Base-by-base conservation (phyloP, 2,329 filamentous ascomycete genomes). In the Aspergillus transmontanensis region DNA sequence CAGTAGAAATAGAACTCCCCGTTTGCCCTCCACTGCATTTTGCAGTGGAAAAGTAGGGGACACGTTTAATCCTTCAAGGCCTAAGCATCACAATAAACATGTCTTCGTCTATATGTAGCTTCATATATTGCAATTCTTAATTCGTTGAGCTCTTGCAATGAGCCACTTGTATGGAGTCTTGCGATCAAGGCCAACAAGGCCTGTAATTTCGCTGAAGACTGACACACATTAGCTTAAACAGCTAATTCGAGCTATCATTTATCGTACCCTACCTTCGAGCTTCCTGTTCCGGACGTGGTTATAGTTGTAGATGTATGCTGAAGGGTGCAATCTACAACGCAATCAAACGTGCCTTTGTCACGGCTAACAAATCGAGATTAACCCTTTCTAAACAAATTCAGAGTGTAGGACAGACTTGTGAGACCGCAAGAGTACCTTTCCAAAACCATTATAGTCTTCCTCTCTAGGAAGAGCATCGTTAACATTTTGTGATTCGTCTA, bases 241-340 rank as follows among this genome's bases (percentile, higher is more conserved):
- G 28, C n/a, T 46, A 34, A 34, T 26, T 46, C 14, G 4, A 58
- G 56, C 28, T 23, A 34, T n/a, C 19, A 6, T 7, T 34, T 16
- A 32, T 34, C 23, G 11, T 21, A 34, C 34, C 36, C 5, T 45
- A 60, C 58, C 50, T 55, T 56, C 11, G 58, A 60, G 6, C 23
- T 32, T 32, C 50, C 58, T 56, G 48, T 30, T 45, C 58, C 50
- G 19, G 30, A 28, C 19, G 30, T 39, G 28, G 43, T 48, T 41
- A 60, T 46, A n/a, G 28, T 43, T 45, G 26, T 50, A 19, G 50
- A 54, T 19, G 50, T 45, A 60, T 45, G 21, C 23, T 45, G 30
- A 19, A 60, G 55, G 28, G 58, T 56, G 39, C 58, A 60, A 16
- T 46, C 16, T 28, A 58, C 26, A 23, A 14, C 12, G n/a, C 56